A percentile compares a stretch with the other conserved stretches of the same genome.
These are phyloP conservation scores for Corrigiola litoralis DNA, from an alignment of 179 eudicot species.

Conservation along the genomic window DNA sequence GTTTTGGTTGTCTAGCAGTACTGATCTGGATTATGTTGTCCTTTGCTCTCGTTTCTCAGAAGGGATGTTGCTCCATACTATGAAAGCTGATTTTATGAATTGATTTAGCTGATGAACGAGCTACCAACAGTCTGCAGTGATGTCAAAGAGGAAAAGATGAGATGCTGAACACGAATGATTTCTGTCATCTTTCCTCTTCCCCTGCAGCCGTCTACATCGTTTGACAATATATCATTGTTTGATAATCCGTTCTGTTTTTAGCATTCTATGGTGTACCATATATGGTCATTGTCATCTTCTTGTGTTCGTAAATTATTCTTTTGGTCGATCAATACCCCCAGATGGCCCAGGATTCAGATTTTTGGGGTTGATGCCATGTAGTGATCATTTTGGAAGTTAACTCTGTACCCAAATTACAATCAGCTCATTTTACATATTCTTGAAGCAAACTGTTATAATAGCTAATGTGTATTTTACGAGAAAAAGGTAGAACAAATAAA, in stretches of 20 bases:
- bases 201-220: neutral
- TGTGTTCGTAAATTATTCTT: neutral
- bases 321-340: neutral
- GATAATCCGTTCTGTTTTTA: neutral
- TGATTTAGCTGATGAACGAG: neutral
- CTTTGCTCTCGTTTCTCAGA: constrained; percentile 21
- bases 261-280: neutral
- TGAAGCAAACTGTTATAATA: neutral
- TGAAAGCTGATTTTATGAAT: constrained; percentile 11
- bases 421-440: neutral
- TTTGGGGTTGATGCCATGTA: neutral
- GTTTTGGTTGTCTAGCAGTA: neutral
- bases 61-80: constrained; percentile 19
- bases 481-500: too few relatives aligned
- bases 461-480: too few relatives aligned
- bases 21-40: neutral
- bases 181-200: neutral
- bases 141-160: neutral
- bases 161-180: constrained; percentile 1
- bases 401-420: neutral
- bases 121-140: neutral
- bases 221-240: neutral
- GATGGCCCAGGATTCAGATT: neutral
- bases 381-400: neutral
- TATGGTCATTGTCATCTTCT: neutral